These are phyloP conservation scores for Yamagishiella unicocca DNA, from an alignment of 139 green algal species.

Conservation along the genomic window DNA sequence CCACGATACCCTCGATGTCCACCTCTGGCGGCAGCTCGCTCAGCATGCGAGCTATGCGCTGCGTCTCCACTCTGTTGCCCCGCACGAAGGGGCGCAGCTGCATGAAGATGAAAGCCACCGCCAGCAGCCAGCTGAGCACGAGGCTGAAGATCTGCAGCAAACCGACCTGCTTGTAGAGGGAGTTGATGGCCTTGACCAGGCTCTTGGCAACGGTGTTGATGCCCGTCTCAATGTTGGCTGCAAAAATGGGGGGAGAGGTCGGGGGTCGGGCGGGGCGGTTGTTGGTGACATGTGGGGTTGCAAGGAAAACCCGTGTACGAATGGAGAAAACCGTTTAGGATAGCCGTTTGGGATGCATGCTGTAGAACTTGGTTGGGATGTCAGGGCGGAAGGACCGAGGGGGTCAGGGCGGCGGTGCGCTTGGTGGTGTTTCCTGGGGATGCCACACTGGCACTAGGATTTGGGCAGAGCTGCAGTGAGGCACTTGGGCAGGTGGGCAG, in stretches of 20 bases:
- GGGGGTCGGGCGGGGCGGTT: neutral
- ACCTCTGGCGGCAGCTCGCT: slow-evolving; percentile 37
- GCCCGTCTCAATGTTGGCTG: slow-evolving; percentile 28
- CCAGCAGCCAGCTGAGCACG: slow-evolving; percentile 25
- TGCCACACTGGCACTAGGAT: too few species aligned
- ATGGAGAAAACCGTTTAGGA: too few species aligned
- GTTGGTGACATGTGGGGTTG: too few species aligned
- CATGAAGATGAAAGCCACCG: slow-evolving; percentile 28
- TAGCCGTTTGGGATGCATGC: too few species aligned
- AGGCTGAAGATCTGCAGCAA: slow-evolving; percentile 35
- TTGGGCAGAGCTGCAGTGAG: too few species aligned
- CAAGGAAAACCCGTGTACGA: too few species aligned
- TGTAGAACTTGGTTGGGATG: too few species aligned
- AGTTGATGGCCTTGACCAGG: neutral
- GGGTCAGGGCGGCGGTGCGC: too few species aligned
- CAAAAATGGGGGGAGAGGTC: neutral
- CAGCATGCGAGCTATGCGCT: slow-evolving; percentile 35
- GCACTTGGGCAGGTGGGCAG: too few species aligned
- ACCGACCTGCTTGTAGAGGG: neutral
- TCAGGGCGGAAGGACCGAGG: too few species aligned
- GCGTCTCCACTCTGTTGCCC: slow-evolving; percentile 9
- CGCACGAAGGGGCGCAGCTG: slow-evolving; percentile 35
- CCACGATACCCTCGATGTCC: slow-evolving; percentile 39
- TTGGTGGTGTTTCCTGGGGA: too few species aligned
- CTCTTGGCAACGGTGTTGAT: neutral